A percentile compares a stretch with the other conserved stretches of the same genome.
phyloP scores from a whole-genome alignment of 805 yeast species.

The Candida manassasensis region DNA sequence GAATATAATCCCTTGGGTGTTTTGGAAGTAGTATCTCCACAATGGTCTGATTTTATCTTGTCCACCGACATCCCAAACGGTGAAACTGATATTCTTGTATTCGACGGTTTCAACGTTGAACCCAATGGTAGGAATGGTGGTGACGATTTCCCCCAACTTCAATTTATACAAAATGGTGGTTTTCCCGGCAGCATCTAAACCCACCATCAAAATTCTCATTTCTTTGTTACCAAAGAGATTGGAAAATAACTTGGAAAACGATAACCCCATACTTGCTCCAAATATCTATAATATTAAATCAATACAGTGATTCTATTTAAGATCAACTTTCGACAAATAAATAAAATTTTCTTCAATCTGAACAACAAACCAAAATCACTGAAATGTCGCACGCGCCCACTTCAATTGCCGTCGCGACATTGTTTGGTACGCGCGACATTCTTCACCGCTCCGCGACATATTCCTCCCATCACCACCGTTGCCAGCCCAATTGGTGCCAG shows the following conservation, averaged over 20 bases:
- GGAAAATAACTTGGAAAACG: slow-evolving; percentile 87
- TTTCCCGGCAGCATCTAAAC: slow-evolving; percentile 98
- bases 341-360: slow-evolving; percentile 5
- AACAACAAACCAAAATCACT: slow-evolving; percentile 4
- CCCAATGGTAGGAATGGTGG: slow-evolving; percentile 95
- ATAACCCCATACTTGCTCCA: slow-evolving; percentile 75
- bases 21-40: slow-evolving; percentile 99
- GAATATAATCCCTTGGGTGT: slow-evolving; percentile 96
- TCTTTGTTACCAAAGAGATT: slow-evolving; percentile 97
- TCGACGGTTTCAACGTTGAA: slow-evolving; percentile 97
- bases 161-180: slow-evolving; percentile 93
- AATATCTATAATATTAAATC: no score
- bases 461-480: no score
- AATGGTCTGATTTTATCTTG: slow-evolving; percentile 97
- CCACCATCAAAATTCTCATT: slow-evolving; percentile 97
- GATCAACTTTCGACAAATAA: background rate
- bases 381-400: slow-evolving; percentile 4
- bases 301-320: no score
- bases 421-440: no score
- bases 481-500: no score
- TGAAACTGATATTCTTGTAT: slow-evolving; percentile 93
- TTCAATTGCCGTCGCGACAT: no score
- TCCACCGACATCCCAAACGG: slow-evolving; percentile 99
- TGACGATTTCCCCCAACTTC: slow-evolving; percentile 92
- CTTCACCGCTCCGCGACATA: no score